phyloP scores from a whole-genome alignment of 129 eudicot species.

The Flaveria trinervia region DNA sequence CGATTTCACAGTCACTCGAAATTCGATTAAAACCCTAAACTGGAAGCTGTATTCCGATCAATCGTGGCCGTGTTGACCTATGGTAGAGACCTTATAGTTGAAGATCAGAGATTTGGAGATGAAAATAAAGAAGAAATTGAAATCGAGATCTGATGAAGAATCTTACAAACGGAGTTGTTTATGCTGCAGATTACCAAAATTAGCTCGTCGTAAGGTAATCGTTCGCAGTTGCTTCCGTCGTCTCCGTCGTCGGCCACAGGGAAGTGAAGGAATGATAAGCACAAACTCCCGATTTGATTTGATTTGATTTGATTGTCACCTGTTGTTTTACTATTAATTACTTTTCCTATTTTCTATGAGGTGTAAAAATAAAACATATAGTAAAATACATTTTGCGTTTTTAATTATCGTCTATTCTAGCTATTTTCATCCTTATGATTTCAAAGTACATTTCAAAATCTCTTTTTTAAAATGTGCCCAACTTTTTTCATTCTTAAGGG shows the following conservation, averaged over 20 bases:
- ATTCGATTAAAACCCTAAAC: constrained; percentile 36
- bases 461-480: too few relatives aligned
- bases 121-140: constrained; percentile 5
- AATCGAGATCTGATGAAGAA: constrained; percentile 35
- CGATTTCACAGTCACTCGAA: constrained; percentile 10
- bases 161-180: constrained; percentile 33
- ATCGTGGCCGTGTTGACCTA: constrained; percentile 7
- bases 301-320: constrained; percentile 28
- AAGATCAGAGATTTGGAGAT: constrained; percentile 31
- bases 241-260: constrained; percentile 31
- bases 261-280: constrained; percentile 38
- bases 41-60: constrained; percentile 9
- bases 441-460: too few relatives aligned
- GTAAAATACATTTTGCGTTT: too few relatives aligned
- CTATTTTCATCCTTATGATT: too few relatives aligned
- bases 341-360: background rate
- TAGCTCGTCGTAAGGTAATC: constrained; percentile 31
- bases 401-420: too few relatives aligned
- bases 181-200: constrained; percentile 24
- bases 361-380: too few relatives aligned
- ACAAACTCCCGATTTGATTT: constrained; percentile 38
- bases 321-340: constrained; percentile 23
- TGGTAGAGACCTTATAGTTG: constrained; percentile 18
- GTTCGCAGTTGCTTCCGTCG: constrained; percentile 23
- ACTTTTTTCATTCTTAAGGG: too few relatives aligned